Evolutionary conservation across 768 basidiomycete species (phyloP).

Genomic region (Dioszegia hungarica): DNA sequence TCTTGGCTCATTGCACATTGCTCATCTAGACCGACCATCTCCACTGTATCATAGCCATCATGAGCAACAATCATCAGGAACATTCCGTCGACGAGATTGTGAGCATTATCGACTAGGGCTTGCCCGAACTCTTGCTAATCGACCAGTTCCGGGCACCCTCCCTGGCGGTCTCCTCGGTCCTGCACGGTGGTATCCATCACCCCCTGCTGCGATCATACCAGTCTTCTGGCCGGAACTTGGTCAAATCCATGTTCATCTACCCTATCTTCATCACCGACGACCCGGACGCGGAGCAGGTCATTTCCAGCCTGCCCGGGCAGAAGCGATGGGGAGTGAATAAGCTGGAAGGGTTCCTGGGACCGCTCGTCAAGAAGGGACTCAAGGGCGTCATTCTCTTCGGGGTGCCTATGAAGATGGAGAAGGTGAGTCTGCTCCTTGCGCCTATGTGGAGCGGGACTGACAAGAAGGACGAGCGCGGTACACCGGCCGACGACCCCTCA

Average conservation of each 20-base stretch:
- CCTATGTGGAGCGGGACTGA: neutral
- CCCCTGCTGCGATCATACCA: constrained; percentile 86
- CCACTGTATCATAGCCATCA: too few relatives aligned
- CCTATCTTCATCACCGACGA: constrained; percentile 98
- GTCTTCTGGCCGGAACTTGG: constrained; percentile 57
- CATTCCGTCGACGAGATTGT: constrained; percentile 7
- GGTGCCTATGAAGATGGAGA: constrained; percentile 45
- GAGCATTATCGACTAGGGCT: neutral
- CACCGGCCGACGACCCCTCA: constrained; percentile 78
- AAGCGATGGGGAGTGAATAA: constrained; percentile 92
- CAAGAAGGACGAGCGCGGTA: constrained; percentile 54
- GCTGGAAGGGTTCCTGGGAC: constrained; percentile 77
- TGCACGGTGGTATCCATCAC: constrained; percentile 86
- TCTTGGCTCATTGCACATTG: too few relatives aligned
- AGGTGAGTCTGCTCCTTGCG: too few relatives aligned
- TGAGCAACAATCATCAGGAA: too few relatives aligned
- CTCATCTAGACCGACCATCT: too few relatives aligned
- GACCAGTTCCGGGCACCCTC: constrained; percentile 7
- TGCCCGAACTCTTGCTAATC: neutral
- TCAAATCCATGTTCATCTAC: constrained; percentile 86
- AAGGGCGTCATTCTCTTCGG: constrained; percentile 83
- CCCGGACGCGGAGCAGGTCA: constrained; percentile 72
- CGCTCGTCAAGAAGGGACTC: constrained; percentile 83
- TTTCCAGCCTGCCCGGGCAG: constrained; percentile 76
- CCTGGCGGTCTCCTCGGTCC: constrained; percentile 33